Conservation (phyloP, 2,329 filamentous ascomycete species). For the Scedosporium apiospermum region DNA sequence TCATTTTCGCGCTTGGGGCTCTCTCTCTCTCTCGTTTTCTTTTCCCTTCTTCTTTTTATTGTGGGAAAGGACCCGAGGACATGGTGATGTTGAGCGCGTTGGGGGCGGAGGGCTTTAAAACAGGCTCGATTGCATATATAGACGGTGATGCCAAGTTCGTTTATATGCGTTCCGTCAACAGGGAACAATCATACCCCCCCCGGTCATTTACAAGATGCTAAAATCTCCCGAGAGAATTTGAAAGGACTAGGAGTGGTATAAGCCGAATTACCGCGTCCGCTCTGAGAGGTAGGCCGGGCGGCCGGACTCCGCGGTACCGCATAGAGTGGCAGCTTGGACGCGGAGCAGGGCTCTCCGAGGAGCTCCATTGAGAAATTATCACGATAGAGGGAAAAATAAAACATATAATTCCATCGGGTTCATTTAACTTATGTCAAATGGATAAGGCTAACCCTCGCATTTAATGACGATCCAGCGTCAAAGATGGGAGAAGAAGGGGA, state of each 20-base stretch:
- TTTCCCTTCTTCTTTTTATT: no score
- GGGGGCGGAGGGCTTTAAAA: no score
- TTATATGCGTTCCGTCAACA: neutral
- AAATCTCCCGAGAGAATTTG: neutral
- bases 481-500: neutral
- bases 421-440: neutral
- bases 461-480: neutral
- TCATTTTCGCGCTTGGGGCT: neutral
- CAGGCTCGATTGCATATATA: neutral
- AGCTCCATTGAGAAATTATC: neutral
- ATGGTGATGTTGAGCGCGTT: no score
- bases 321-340: neutral
- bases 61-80: no score
- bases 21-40: no score
- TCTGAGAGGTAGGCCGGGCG: neutral
- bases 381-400: neutral
- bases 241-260: neutral
- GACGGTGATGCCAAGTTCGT: neutral
- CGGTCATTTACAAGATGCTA: neutral
- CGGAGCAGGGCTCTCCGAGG: neutral
- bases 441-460: neutral
- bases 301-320: neutral
- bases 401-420: neutral
- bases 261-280: neutral
- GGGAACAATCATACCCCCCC: neutral